Base-by-base conservation (phyloP, 1,284 basidiomycete genomes). In the Ceratobasidium sp. region DNA sequence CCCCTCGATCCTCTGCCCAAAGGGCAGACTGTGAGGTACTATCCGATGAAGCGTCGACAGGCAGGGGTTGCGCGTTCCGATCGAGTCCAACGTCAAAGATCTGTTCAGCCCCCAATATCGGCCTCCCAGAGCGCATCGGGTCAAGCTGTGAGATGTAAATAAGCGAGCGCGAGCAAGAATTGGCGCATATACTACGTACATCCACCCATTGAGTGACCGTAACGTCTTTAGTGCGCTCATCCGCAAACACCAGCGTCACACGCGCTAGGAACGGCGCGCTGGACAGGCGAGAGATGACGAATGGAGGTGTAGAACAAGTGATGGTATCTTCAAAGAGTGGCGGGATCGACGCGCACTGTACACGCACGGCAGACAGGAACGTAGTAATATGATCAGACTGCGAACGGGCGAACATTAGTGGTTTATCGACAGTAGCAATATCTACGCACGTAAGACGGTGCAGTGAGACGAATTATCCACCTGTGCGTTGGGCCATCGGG, bases 41-140 rank as follows among this genome's bases (percentile, higher is more conserved):
- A 46, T 73, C 70, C 32, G 43, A 46, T 8, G 59, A 64, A 22
- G n/a, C 25, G 15, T 74, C 37, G 15, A 34, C 49, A 3, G 71
- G 71, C 5, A 61, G 61, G 11, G 40, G 34, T 44, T 56, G 59
- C 13, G 51, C 49, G 17, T 74, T 64, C 25, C 61, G 46, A 34
- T 74, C 49, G n/a, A 74, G 49, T n/a, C 56, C 71, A 49, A 74
- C 71, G 49, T 74, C 71, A 19, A 74, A 74, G n/a, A 74, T 74
- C 51, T 74, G 71, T 37, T 74, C 71, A 8, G 61, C 71, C 13
- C 71, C 71, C 44, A 74, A 25, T 1, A 54, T 22, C 0, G 61
- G 32, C 22, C 49, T 61, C 37, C 71, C 71, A 8, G 49, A 54
- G 25, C 61, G 49, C 34, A 65, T 51, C 15, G 71, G 71, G 64